A percentile compares a stretch with the other conserved stretches of the same genome.
Evolutionary conservation across 2,329 filamentous ascomycete species (phyloP).

Genomic region (Chaetoscypha palmicola): DNA sequence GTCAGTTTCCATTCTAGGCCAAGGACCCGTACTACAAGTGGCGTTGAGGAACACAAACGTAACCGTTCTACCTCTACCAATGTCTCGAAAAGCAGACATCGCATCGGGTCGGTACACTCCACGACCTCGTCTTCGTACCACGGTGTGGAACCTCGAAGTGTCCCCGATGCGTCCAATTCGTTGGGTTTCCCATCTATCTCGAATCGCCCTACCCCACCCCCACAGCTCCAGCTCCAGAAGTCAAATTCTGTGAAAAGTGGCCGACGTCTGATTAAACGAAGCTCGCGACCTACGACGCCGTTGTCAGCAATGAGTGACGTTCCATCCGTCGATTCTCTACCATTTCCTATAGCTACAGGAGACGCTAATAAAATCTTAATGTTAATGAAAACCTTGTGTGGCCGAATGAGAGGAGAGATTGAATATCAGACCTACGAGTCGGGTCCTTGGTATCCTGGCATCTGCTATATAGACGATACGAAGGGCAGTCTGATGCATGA

Average conservation of each 20-base stretch:
- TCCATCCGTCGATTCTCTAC: slow-evolving; percentile 54
- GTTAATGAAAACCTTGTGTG: slow-evolving; percentile 71
- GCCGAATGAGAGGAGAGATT: slow-evolving; percentile 71
- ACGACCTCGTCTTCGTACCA: slow-evolving; percentile 47
- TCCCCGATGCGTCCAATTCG: slow-evolving; percentile 32
- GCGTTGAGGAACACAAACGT: slow-evolving; percentile 34
- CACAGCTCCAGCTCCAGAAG: slow-evolving; percentile 29
- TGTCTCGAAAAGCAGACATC: slow-evolving; percentile 46
- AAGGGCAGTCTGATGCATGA: slow-evolving; percentile 70
- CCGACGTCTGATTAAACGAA: slow-evolving; percentile 48
- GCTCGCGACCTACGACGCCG: slow-evolving; percentile 50
- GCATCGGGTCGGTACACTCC: slow-evolving; percentile 65
- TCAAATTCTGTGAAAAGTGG: slow-evolving; percentile 37
- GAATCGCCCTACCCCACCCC: slow-evolving; percentile 29
- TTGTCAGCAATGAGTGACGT: slow-evolving; percentile 37
- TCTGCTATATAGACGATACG: slow-evolving; percentile 72
- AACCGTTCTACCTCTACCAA: slow-evolving; percentile 33
- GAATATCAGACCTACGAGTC: slow-evolving; percentile 60
- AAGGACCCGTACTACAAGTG: slow-evolving; percentile 38
- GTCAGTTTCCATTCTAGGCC: slow-evolving; percentile 35
- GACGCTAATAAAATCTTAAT: slow-evolving; percentile 66
- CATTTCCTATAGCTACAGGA: slow-evolving; percentile 52
- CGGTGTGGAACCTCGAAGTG: slow-evolving; percentile 37
- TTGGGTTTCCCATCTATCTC: slow-evolving; percentile 37
- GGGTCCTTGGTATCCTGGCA: slow-evolving; percentile 61